Conservation (phyloP, 148 eudicot genomes). For the Rhododendron griersonianum region DNA sequence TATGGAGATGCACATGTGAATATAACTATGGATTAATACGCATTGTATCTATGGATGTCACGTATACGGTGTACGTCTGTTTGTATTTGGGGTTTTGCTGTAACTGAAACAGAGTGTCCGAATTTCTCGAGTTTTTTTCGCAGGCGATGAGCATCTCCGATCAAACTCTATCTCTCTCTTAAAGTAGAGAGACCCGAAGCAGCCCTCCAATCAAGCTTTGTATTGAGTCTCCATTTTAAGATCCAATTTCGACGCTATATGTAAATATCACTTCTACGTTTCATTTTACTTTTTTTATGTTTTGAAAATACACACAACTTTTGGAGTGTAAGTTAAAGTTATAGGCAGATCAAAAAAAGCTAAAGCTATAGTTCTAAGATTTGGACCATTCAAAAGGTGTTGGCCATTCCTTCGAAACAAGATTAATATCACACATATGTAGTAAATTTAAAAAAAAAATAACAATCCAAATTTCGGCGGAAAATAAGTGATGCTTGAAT, state of each 20-base stretch:
- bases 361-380: no score
- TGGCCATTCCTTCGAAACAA: background rate
- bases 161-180: no score
- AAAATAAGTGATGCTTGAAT: background rate
- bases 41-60: background rate
- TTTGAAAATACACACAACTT: background rate
- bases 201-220: no score
- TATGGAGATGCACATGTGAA: background rate
- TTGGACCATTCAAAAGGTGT: background rate
- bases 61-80: background rate
- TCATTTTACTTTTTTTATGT: no score
- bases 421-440: background rate
- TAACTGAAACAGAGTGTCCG: background rate
- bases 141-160: background rate
- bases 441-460: no score
- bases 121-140: background rate
- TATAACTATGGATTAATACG: no score
- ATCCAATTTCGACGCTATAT: no score
- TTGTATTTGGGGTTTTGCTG: background rate
- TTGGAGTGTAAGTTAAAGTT: background rate
- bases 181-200: no score
- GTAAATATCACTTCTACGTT: no score
- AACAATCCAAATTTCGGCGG: background rate
- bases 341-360: no score
- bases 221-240: no score